Conservation (phyloP, 805 yeast species). For the Metschnikowia henanensis region DNA sequence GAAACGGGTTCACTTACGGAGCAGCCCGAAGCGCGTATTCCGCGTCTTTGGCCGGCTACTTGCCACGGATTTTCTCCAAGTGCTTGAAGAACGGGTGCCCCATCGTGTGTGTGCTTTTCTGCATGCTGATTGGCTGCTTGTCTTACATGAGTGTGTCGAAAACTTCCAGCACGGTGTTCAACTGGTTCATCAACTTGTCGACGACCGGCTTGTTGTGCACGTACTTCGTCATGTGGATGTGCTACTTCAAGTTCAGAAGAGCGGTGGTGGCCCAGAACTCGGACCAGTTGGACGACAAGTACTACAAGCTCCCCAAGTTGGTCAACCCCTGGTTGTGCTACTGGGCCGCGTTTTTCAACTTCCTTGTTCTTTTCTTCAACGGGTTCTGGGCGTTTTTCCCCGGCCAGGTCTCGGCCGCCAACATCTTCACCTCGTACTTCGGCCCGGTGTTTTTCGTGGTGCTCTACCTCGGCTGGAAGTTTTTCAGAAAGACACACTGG, state of each 20-base stretch:
- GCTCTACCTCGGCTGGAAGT: conserved; percentile 51
- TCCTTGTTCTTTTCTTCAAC: conserved; percentile 32
- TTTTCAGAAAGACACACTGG: conserved; percentile 48
- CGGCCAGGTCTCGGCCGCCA: conserved; percentile 32
- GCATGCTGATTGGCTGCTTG: conserved; percentile 36
- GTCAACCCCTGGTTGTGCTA: conserved; percentile 16
- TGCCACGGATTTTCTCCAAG: conserved; percentile 63
- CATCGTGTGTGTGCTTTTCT: conserved; percentile 50
- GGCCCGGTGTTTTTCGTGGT: conserved; percentile 48
- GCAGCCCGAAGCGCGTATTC: conserved; percentile 45
- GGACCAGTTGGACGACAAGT: conserved; percentile 23
- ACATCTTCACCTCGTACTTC: conserved; percentile 38
- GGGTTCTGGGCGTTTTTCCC: conserved; percentile 46
- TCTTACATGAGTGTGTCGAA: conserved; percentile 45
- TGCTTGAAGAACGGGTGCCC: conserved; percentile 75
- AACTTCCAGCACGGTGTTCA: conserved; percentile 60
- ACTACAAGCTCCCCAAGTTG: conserved; percentile 17
- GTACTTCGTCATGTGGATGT: conserved; percentile 58
- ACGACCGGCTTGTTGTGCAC: conserved; percentile 67
- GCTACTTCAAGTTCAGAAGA: conserved; percentile 44
- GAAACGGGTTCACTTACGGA: conserved; percentile 36
- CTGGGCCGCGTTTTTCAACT: conserved; percentile 22
- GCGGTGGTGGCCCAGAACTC: conserved; percentile 38
- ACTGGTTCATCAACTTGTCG: conserved; percentile 67
- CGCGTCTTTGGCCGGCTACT: conserved; percentile 83